Base-by-base conservation (phyloP, 2,329 filamentous ascomycete genomes). In the Alternaria sp. region DNA sequence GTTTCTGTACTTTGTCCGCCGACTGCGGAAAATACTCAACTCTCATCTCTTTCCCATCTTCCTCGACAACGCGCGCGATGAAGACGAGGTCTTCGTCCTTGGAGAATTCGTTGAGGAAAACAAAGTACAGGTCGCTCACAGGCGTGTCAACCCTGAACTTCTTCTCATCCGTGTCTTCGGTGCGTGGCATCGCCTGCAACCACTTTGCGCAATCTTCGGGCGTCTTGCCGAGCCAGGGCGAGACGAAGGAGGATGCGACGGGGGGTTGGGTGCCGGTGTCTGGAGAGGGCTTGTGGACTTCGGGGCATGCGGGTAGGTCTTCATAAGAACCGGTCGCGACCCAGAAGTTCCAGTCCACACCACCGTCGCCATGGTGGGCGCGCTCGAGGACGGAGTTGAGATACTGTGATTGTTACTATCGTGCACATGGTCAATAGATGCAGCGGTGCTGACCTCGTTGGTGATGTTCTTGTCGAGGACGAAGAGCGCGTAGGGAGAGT, bases 401-500 rank as follows among this genome's bases (percentile, higher is more conserved):
- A 36, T 36, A 36, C 32, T 36, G 32, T 36, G 2, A 5, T 36
- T 36, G 32, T 36, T 36, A 36, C 3, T 36, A 5, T 36, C 2
- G 13, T 5, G 32, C 7, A 36, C 32, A 5, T 36, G 32, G 3
- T 36, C 13, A 5, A 36, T 4, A n/a, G 32, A 5, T 36, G 3
- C 32, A 5, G 3, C 3, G 32, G 3, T n/a, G 32, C 32, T 30
- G 19, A 62, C 65, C 32, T 60, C 52, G 28, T 50, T 60, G 26
- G 57, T 49, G 43, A 67, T 65, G 50, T 45, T 21, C 15, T 60
- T 55, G 32, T 57, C 55, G 36, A 59, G 49, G 13, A 67, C 56
- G 23, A 67, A 67, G 21, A 67, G 56, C 25, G 62, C 55, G 21
- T 59, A 67, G 32, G 59, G 65, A 46, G 65, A 15, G 32, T 36